Evolutionary conservation across 1,284 basidiomycete species (phyloP).

Genomic region (Prillingera fragicola): DNA sequence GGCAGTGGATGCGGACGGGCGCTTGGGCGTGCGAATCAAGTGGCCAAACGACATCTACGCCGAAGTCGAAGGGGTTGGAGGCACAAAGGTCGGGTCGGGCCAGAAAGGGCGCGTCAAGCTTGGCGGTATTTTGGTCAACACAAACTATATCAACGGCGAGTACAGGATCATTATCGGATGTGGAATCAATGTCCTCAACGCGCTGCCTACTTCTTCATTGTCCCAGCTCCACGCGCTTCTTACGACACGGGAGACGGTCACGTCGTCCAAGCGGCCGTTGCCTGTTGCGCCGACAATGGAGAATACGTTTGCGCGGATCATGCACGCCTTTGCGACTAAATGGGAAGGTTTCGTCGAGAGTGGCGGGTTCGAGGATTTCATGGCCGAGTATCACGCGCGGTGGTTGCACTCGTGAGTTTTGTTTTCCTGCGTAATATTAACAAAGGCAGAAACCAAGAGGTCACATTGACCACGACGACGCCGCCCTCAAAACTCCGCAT

Average conservation of each 20-base stretch:
- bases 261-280: conserved; percentile 23
- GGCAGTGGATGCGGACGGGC: conserved; percentile 55
- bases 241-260: conserved; percentile 13
- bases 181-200: conserved; percentile 80
- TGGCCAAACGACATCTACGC: conserved; percentile 98
- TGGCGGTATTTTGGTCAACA: conserved; percentile 86
- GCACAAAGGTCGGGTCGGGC: conserved; percentile 27
- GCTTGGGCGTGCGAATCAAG: conserved; percentile 68
- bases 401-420: conserved; percentile 82
- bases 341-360: conserved; percentile 65
- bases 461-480: conserved; percentile 67
- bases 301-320: conserved; percentile 64
- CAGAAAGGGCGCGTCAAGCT: conserved; percentile 60
- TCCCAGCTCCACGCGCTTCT: conserved; percentile 55
- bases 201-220: conserved; percentile 75
- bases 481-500: conserved; percentile 70
- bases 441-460: conserved; percentile 66
- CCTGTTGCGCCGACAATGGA: conserved; percentile 60
- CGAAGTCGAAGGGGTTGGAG: conserved; percentile 47
- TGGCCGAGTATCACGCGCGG: conserved; percentile 65
- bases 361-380: conserved; percentile 67
- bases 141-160: conserved; percentile 65
- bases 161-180: conserved; percentile 79
- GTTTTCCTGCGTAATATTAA: not conserved
- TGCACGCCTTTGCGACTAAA: conserved; percentile 68